Percentiles rank a stretch among this genome's conserved stretches.
phyloP scores from a whole-genome alignment of 352 stramenopile genomes.

The Globisporangium takayamanum region DNA sequence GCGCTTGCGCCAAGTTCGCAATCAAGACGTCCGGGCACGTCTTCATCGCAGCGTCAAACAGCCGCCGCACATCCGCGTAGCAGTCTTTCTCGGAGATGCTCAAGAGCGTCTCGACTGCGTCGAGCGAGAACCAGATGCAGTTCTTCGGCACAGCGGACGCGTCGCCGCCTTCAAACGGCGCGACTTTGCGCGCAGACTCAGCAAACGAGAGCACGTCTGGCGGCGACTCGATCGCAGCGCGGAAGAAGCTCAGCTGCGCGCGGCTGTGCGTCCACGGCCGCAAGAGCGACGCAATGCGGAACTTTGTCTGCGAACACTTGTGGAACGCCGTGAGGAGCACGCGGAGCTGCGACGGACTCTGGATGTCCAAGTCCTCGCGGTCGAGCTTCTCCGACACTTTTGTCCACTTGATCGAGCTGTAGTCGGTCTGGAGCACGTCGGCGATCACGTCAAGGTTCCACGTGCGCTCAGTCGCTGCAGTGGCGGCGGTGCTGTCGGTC shows the following conservation, averaged over 20 bases:
- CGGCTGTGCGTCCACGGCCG: conserved; percentile 75
- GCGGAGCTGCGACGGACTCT: conserved; percentile 55
- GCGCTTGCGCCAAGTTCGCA: conserved; percentile 73
- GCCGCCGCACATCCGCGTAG: conserved; percentile 75
- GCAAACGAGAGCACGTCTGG: conserved; percentile 74
- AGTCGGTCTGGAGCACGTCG: conserved; percentile 81
- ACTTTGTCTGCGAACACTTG: conserved; percentile 76
- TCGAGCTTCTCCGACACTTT: conserved; percentile 86
- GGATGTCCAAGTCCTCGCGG: conserved; percentile 61
- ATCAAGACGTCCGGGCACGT: conserved; percentile 82
- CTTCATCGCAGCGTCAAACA: conserved; percentile 79
- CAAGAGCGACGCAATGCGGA: conserved; percentile 62
- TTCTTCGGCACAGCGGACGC: conserved; percentile 80
- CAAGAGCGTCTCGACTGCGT: conserved; percentile 76
- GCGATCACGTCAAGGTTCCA: conserved; percentile 86
- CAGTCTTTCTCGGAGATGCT: conserved; percentile 78
- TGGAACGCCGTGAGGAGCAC: conserved; percentile 77
- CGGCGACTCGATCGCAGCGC: conserved; percentile 73
- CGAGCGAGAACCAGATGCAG: conserved; percentile 82
- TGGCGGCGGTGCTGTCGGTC: conserved; percentile 18
- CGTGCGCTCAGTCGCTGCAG: conserved; percentile 11
- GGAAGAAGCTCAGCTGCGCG: conserved; percentile 71
- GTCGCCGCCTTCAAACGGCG: conserved; percentile 82
- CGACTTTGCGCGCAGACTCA: conserved; percentile 74
- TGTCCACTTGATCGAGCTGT: conserved; percentile 76